Conservation (phyloP, 352 stramenopile genomes). For the Phytophthora sp. region DNA sequence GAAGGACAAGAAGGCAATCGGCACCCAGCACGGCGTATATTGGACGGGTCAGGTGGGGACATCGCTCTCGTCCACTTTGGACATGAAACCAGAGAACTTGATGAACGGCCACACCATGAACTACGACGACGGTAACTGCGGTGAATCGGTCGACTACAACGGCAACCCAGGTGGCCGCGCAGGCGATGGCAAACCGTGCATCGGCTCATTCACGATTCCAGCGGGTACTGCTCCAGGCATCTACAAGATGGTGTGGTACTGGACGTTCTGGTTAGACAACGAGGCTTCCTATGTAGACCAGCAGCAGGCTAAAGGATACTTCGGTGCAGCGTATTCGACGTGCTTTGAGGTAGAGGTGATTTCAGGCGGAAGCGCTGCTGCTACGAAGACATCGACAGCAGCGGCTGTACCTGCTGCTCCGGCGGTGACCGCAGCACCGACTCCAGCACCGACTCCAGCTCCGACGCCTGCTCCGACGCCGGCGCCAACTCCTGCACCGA, state of each 20-base stretch:
- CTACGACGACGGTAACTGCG: slow-evolving; percentile 71
- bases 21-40: slow-evolving; percentile 68
- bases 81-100: slow-evolving; percentile 58
- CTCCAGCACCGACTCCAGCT: background rate
- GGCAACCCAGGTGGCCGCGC: slow-evolving; percentile 53
- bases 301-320: slow-evolving; percentile 56
- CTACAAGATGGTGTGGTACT: slow-evolving; percentile 80
- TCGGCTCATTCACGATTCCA: slow-evolving; percentile 59
- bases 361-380: background rate
- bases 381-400: background rate
- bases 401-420: background rate
- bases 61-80: slow-evolving; percentile 46
- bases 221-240: slow-evolving; percentile 45
- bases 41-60: slow-evolving; percentile 54
- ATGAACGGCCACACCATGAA: slow-evolving; percentile 49
- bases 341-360: slow-evolving; percentile 74
- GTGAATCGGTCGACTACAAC: slow-evolving; percentile 52
- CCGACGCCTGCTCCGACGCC: slow-evolving; percentile 1
- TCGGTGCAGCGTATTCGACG: slow-evolving; percentile 69
- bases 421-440: background rate
- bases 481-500: background rate
- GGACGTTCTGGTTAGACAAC: slow-evolving; percentile 70
- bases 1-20: slow-evolving; percentile 72
- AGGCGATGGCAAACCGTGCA: slow-evolving; percentile 66
- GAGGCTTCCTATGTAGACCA: slow-evolving; percentile 55